Evolutionary conservation across 768 basidiomycete species (phyloP).

Genomic region (Agaricus subrufescens): DNA sequence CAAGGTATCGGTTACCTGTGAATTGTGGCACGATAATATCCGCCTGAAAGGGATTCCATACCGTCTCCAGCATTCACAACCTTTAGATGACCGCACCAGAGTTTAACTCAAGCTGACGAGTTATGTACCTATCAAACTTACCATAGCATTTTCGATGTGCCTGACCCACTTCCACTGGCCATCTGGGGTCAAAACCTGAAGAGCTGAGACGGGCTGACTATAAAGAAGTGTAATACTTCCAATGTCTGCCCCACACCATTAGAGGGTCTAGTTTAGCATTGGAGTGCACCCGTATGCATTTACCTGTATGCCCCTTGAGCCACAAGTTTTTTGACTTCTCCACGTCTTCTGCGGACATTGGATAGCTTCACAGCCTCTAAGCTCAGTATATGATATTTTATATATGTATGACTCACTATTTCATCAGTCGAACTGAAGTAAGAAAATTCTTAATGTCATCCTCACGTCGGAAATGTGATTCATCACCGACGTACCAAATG

Average conservation of each 20-base stretch:
- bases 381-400: neutral
- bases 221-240: conserved; percentile 55
- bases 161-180: conserved; percentile 55
- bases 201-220: conserved; percentile 54
- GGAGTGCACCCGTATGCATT: neutral
- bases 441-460: neutral
- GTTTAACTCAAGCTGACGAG: no score
- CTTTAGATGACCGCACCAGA: conserved; percentile 21
- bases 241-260: conserved; percentile 30
- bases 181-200: conserved; percentile 51
- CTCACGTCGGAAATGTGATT: neutral
- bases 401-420: conserved; percentile 46
- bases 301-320: conserved; percentile 59
- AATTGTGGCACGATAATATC: conserved; percentile 54
- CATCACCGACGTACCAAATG: conserved; percentile 28
- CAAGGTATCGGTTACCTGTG: conserved; percentile 28
- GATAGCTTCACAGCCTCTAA: conserved; percentile 31
- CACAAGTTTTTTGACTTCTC: conserved; percentile 47
- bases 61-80: conserved; percentile 59
- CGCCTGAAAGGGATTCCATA: conserved; percentile 57
- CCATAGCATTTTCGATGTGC: conserved; percentile 55
- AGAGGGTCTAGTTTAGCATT: neutral
- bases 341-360: conserved; percentile 46
- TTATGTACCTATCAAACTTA: conserved; percentile 16
- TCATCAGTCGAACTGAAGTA: conserved; percentile 54